A percentile compares a stretch with the other conserved stretches of the same genome.
Conservation (phyloP, 2,329 filamentous ascomycete species). For the Diaporthe sp. region DNA sequence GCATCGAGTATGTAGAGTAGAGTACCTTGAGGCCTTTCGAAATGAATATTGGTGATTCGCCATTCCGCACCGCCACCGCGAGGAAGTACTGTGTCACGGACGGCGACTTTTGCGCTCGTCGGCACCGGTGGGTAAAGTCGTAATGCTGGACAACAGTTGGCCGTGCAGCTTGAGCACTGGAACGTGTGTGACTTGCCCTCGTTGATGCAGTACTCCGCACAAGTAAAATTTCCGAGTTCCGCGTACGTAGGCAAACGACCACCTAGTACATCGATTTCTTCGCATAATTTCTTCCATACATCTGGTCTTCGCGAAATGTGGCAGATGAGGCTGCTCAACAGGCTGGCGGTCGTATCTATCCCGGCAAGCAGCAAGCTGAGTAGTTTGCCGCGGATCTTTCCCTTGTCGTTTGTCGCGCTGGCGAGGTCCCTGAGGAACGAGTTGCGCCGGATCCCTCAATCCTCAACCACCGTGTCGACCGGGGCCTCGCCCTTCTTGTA, state of each 20-base stretch:
- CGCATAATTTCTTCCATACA: neutral
- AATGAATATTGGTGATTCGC: constrained; percentile 44
- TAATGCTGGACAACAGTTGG: constrained; percentile 35
- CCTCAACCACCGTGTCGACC: neutral
- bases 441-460: neutral
- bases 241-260: neutral
- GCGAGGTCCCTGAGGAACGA: neutral
- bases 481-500: neutral
- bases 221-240: neutral
- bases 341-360: constrained; percentile 14
- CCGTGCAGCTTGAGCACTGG: neutral
- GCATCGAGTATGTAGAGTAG: constrained; percentile 44
- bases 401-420: neutral
- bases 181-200: neutral
- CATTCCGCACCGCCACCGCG: constrained; percentile 48
- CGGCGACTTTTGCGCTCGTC: constrained; percentile 45
- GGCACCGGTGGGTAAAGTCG: constrained; percentile 49
- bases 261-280: neutral
- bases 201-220: constrained; percentile 8
- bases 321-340: constrained; percentile 7
- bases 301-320: neutral
- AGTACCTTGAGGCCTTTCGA: constrained; percentile 41
- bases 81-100: constrained; percentile 46
- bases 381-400: neutral
- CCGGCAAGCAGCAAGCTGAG: constrained; percentile 13